Conservation (phyloP, 2,329 filamentous ascomycete species). For the Clonostachys chloroleuca region DNA sequence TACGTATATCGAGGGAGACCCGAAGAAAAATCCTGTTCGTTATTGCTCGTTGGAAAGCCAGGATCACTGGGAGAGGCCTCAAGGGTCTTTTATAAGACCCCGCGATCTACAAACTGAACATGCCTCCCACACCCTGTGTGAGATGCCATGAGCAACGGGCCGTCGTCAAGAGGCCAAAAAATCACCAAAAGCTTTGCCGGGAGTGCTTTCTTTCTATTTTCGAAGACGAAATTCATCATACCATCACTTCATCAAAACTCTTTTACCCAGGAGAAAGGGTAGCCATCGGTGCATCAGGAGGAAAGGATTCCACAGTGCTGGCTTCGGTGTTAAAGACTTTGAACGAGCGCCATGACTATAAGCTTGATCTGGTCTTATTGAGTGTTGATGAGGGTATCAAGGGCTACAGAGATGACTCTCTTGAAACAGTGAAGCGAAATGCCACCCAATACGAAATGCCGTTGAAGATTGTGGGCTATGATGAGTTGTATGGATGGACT, state of each 20-base stretch:
- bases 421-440: slow-evolving; percentile 96
- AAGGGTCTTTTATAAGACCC: background rate
- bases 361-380: slow-evolving; percentile 77
- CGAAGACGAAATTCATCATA: slow-evolving; percentile 91
- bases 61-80: background rate
- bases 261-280: slow-evolving; percentile 82
- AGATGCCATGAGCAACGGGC: slow-evolving; percentile 74
- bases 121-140: slow-evolving; percentile 75
- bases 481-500: slow-evolving; percentile 94
- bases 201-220: slow-evolving; percentile 83
- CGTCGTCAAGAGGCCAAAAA: slow-evolving; percentile 90
- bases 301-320: slow-evolving; percentile 95
- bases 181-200: slow-evolving; percentile 89
- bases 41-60: background rate
- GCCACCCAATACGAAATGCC: slow-evolving; percentile 87
- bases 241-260: slow-evolving; percentile 75
- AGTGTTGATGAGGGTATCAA: slow-evolving; percentile 97
- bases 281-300: slow-evolving; percentile 93
- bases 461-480: slow-evolving; percentile 87
- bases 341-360: slow-evolving; percentile 85
- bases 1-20: background rate
- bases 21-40: background rate
- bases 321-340: slow-evolving; percentile 92
- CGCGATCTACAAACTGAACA: slow-evolving; percentile 26
- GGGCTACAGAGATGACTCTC: slow-evolving; percentile 90